Conservation (phyloP, 202 grass and related monocot species). For the Elaeis oleifera region DNA sequence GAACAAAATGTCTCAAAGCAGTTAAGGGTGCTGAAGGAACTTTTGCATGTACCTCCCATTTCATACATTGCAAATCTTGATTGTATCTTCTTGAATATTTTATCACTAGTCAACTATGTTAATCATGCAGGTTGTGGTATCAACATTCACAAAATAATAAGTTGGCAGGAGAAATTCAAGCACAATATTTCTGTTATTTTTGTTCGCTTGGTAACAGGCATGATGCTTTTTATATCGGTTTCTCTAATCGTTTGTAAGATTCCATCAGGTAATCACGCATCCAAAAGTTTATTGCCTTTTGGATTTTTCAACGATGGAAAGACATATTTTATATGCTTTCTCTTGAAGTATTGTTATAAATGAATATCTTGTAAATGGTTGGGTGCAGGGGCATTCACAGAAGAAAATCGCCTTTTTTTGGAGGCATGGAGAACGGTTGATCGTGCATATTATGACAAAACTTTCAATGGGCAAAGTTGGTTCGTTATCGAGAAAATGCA, state of each 20-base stretch:
- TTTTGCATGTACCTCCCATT: constrained; percentile 17
- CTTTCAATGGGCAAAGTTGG: constrained; percentile 93
- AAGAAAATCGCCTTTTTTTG: constrained; percentile 92
- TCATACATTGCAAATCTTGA: constrained; percentile 23
- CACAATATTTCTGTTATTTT: constrained; percentile 32
- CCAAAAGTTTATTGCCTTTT: too few relatives aligned
- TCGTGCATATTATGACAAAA: constrained; percentile 85
- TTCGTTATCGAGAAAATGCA: constrained; percentile 77
- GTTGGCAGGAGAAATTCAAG: constrained; percentile 30
- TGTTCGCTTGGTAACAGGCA: constrained; percentile 34
- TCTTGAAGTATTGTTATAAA: too few relatives aligned
- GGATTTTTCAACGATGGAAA: too few relatives aligned
- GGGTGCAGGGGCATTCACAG: constrained; percentile 51
- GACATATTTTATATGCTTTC: too few relatives aligned
- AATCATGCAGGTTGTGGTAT: constrained; percentile 17
- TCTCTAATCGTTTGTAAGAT: constrained; percentile 44
- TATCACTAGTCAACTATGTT: constrained; percentile 20
- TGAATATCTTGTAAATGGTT: too few relatives aligned
- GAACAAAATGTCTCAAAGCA: constrained; percentile 14
- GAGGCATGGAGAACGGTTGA: constrained; percentile 94
- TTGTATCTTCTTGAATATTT: constrained; percentile 28
- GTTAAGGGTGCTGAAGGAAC: constrained; percentile 9
- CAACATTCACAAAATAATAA: constrained; percentile 8
- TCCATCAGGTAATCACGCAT: constrained; percentile 45
- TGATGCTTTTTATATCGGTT: constrained; percentile 51